Conservation (phyloP, 176 grass and related monocot genomes). For the Luzula sylvatica region DNA sequence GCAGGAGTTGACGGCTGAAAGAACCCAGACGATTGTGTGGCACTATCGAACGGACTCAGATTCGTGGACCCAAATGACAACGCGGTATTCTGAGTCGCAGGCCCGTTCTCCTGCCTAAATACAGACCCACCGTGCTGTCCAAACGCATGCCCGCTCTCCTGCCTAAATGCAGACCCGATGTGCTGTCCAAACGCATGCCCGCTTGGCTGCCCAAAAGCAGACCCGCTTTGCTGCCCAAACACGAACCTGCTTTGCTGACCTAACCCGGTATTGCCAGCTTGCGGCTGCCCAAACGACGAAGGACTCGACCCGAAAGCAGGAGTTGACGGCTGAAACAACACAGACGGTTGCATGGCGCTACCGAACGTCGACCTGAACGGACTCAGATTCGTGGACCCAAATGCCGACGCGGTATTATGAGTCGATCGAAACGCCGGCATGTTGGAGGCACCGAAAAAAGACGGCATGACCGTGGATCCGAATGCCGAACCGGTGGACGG, state of each 20-base stretch:
- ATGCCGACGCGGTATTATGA: slow-evolving; percentile 13
- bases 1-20: slow-evolving; percentile 37
- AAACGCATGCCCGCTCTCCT: slow-evolving; percentile 40
- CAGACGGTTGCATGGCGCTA: slow-evolving; percentile 57
- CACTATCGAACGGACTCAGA: slow-evolving; percentile 17
- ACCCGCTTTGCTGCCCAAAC: background rate
- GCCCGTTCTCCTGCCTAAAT: no score
- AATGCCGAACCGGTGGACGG: slow-evolving; percentile 2
- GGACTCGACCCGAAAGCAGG: slow-evolving; percentile 30
- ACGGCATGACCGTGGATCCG: slow-evolving; percentile 6
- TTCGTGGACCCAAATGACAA: slow-evolving; percentile 19
- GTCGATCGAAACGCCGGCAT: slow-evolving; percentile 39
- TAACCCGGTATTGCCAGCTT: slow-evolving; percentile 17
- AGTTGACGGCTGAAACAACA: slow-evolving; percentile 38
- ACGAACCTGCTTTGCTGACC: slow-evolving; percentile 15
- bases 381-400: slow-evolving; percentile 21
- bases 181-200: slow-evolving; percentile 26
- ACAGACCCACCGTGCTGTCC: no score
- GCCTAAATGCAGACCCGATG: slow-evolving; percentile 25
- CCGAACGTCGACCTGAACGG: slow-evolving; percentile 21
- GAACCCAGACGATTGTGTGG: slow-evolving; percentile 61
- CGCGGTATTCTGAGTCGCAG: slow-evolving; percentile 26
- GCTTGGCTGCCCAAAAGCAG: slow-evolving; percentile 19
- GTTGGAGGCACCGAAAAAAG: slow-evolving; percentile 49
- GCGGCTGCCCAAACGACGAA: slow-evolving; percentile 32